These are phyloP conservation scores for Geranium rotundifolium DNA, from an alignment of 345 rosid genomes.

Conservation along the genomic window DNA sequence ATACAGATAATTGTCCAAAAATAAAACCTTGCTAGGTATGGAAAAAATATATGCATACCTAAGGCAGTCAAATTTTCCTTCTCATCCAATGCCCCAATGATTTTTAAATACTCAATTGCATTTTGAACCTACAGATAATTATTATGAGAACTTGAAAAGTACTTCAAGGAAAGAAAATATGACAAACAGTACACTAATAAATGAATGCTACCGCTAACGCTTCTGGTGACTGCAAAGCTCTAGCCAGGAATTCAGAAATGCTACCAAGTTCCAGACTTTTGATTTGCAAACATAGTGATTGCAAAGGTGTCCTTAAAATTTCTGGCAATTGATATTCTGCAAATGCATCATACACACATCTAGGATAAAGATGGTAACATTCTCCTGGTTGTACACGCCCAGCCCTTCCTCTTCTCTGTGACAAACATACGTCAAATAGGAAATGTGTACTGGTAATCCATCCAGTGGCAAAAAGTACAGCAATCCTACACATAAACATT, in stretches of 20 bases:
- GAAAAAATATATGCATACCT: constrained; percentile 28
- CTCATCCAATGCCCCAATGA: constrained; percentile 80
- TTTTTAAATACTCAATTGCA: constrained; percentile 75
- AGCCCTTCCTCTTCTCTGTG: constrained; percentile 89
- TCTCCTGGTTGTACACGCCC: constrained; percentile 93
- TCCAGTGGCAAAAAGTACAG: background rate
- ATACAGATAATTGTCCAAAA: background rate
- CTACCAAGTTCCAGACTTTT: constrained; percentile 78
- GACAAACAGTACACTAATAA: background rate
- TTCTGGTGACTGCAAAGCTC: constrained; percentile 90
- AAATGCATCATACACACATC: constrained; percentile 75
- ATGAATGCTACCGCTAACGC: constrained; percentile 46
- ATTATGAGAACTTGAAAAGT: constrained; percentile 1
- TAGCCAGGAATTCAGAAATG: constrained; percentile 67
- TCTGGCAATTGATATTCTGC: constrained; percentile 87
- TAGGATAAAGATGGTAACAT: constrained; percentile 84
- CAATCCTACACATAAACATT: background rate
- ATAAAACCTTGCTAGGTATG: background rate
- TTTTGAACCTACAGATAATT: constrained; percentile 58
- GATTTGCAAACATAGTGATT: constrained; percentile 86
- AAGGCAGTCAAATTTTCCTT: constrained; percentile 64
- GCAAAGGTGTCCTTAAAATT: constrained; percentile 88
- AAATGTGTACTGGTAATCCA: background rate
- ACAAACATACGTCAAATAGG: constrained; percentile 2
- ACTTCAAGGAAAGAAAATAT: constrained; percentile 3